Conservation (phyloP, 169 alveolate species). For the Theileria equi region DNA sequence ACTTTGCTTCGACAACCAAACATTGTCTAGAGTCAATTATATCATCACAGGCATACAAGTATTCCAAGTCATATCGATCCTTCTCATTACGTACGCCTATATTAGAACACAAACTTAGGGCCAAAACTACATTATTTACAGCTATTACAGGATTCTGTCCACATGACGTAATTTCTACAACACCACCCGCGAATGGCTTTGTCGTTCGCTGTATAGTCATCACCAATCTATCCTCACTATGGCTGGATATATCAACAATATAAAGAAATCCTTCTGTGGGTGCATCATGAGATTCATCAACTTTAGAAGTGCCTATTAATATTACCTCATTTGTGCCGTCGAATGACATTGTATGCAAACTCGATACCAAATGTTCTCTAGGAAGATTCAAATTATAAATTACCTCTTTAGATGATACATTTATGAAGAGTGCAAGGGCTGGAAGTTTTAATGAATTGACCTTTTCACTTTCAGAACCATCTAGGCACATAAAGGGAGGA, state of each 20-base stretch:
- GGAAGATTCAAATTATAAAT: conserved; percentile 38
- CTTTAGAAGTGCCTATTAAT: conserved; percentile 43
- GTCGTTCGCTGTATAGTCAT: conserved; percentile 27
- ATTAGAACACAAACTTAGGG: conserved; percentile 13
- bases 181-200: conserved; percentile 33
- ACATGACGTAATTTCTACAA: conserved; percentile 29
- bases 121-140: conserved; percentile 38
- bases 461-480: neutral
- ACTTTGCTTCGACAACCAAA: conserved; percentile 34
- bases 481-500: neutral
- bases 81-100: neutral
- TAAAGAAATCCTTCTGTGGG: conserved; percentile 51
- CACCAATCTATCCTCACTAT: neutral
- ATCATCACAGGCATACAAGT: neutral
- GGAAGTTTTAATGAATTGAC: conserved; percentile 5
- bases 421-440: conserved; percentile 18
- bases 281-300: conserved; percentile 25
- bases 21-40: conserved; percentile 1
- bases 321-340: conserved; percentile 29
- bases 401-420: conserved; percentile 19
- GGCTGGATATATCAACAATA: conserved; percentile 24
- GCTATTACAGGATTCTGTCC: conserved; percentile 31
- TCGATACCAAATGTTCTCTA: conserved; percentile 30
- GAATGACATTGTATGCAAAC: conserved; percentile 17
- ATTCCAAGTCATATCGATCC: neutral